These are phyloP conservation scores for Albatrellus sp. DNA, from an alignment of 1,284 basidiomycete genomes.

Conservation along the genomic window DNA sequence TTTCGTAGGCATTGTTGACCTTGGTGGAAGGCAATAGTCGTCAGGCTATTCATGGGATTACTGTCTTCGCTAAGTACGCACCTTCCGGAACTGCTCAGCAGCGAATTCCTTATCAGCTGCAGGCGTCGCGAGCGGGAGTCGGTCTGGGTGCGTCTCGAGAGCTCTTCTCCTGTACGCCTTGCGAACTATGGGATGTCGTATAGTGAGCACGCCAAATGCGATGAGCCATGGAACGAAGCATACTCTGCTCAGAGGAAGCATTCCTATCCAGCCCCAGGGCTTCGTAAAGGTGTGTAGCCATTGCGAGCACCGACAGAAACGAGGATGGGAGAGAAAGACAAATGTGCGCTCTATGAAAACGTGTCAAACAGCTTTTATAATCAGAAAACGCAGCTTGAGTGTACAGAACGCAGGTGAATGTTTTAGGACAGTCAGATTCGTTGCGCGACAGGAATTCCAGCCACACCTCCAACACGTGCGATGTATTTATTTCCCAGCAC, in stretches of 20 bases:
- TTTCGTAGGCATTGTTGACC: conserved; percentile 42
- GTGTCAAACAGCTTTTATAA: no score
- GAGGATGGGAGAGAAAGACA: no score
- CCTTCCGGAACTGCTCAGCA: conserved; percentile 34
- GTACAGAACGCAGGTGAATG: no score
- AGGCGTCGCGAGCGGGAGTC: conserved; percentile 25
- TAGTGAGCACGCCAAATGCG: background rate
- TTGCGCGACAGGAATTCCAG: no score
- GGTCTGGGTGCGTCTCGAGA: conserved; percentile 37
- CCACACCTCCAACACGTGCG: no score
- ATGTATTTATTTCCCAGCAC: no score
- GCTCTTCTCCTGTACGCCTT: conserved; percentile 35
- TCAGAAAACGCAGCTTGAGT: no score
- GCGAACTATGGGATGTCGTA: conserved; percentile 23
- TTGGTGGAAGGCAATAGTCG: conserved; percentile 10
- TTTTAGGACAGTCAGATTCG: no score
- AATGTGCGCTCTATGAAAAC: no score
- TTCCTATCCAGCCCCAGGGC: conserved; percentile 23
- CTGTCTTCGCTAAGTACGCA: conserved; percentile 10
- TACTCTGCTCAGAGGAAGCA: conserved; percentile 32
- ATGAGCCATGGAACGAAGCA: conserved; percentile 10
- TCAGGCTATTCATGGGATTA: background rate
- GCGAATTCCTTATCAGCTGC: conserved; percentile 26
- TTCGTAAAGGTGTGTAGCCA: conserved; percentile 51
- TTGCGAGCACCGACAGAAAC: conserved; percentile 12